These are phyloP conservation scores for Kuraishia molischiana DNA, from an alignment of 805 yeast genomes.

Conservation along the genomic window DNA sequence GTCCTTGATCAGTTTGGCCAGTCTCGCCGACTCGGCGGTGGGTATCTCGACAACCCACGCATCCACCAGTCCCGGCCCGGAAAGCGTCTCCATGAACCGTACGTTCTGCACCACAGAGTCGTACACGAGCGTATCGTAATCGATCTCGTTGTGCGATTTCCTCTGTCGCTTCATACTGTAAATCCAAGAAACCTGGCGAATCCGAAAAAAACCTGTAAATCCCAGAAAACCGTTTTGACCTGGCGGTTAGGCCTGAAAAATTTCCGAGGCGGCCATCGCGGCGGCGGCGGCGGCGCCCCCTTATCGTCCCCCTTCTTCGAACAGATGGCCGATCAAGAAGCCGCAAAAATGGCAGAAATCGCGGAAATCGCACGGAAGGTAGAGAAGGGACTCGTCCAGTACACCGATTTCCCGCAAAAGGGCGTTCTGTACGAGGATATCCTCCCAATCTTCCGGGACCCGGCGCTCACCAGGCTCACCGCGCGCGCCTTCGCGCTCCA, in stretches of 20 bases:
- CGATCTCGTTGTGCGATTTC: slow-evolving; percentile 18
- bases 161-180: neutral
- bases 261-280: too few relatives aligned
- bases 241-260: too few relatives aligned
- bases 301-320: too few relatives aligned
- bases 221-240: too few relatives aligned
- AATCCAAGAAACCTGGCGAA: too few relatives aligned
- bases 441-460: slow-evolving; percentile 83
- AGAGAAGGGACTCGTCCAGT: slow-evolving; percentile 54
- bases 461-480: slow-evolving; percentile 70
- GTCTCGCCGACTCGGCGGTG: slow-evolving; percentile 22
- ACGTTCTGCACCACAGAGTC: slow-evolving; percentile 30
- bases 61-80: slow-evolving; percentile 18
- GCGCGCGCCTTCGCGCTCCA: slow-evolving; percentile 74
- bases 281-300: too few relatives aligned
- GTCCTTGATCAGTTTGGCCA: slow-evolving; percentile 15
- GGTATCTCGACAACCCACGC: slow-evolving; percentile 35
- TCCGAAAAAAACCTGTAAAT: too few relatives aligned
- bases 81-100: slow-evolving; percentile 15
- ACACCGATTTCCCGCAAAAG: slow-evolving; percentile 88
- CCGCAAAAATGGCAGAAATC: slow-evolving; percentile 12
- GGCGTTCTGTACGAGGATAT: slow-evolving; percentile 95
- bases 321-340: too few relatives aligned
- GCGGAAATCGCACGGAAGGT: slow-evolving; percentile 30
- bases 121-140: slow-evolving; percentile 29